Base-by-base conservation (phyloP, 129 eudicot genomes). In the Heracleum sosnowskyi region DNA sequence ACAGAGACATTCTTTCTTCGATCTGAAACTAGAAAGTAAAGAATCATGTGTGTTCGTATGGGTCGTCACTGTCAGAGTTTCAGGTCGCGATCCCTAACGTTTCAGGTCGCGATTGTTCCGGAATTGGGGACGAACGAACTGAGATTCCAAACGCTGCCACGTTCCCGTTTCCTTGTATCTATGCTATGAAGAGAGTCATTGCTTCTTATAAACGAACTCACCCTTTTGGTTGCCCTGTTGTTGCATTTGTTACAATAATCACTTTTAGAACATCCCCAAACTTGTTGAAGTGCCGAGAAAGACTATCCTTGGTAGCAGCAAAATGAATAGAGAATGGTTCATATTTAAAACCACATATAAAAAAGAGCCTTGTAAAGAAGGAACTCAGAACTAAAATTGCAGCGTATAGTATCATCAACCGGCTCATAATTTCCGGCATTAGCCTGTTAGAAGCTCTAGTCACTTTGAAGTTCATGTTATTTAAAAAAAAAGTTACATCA, bases 181-280 rank as follows among this genome's bases (percentile, higher is more conserved):
- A n/a, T n/a, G n/a, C n/a, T n/a, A n/a, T n/a, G 33, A 60, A 4
- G 24, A 62, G 69, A 55, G 22, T 26, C 35, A 13, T 63, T 63
- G 15, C 26, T 29, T 55, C 31, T 24, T 24, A 55, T 55, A 55
- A 55, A 42, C 46, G 24, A 55, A 31, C 86, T 79, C 20, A 91
- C 98, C 98, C 98, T 86, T 91, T 94, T 41, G 96, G 97, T 85
- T 83, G 96, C 29, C 97, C 97, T 12, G 96, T 89, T 73, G 91
- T 82, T 5, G 94, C 84, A 69, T 94, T 97, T 77, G 86, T 88
- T 60, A 90, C 78, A 60, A 90, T 91, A 33, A 88, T 78, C 79
- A 94, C 98, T 79, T 94, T 94, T 57, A 91, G 79, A 69, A 94
- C 96, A 81, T 88, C 97, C 60, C 98, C 98, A 84, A 90, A 94